Conservation (phyloP, 208 protist species). For the Wallacemonas sp. region DNA sequence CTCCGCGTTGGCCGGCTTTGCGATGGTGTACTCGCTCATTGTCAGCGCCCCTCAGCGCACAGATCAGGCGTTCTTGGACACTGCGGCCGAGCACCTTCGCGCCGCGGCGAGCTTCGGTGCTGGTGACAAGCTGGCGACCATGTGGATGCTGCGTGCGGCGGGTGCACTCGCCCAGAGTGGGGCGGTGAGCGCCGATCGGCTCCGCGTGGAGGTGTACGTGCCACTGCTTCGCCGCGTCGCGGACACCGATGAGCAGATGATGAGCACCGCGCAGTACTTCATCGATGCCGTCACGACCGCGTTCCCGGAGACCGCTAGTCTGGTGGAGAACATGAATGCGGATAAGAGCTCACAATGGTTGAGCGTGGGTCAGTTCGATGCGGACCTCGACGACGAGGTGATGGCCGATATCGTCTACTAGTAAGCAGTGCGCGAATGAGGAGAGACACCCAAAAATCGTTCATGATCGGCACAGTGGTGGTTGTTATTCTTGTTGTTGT, state of each 20-base stretch:
- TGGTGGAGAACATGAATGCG: constrained; percentile 41
- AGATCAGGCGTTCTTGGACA: constrained; percentile 58
- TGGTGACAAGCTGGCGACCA: constrained; percentile 67
- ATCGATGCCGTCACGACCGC: constrained; percentile 48
- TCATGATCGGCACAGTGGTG: neutral
- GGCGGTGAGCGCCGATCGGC: constrained; percentile 26
- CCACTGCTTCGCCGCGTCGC: constrained; percentile 63
- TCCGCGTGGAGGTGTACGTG: constrained; percentile 60
- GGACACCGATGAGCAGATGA: constrained; percentile 60
- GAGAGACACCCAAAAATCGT: neutral
- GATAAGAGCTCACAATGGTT: constrained; percentile 69
- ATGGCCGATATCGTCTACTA: constrained; percentile 75
- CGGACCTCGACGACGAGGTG: constrained; percentile 87
- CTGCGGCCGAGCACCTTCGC: constrained; percentile 54
- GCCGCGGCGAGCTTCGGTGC: constrained; percentile 53
- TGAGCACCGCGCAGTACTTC: constrained; percentile 86
- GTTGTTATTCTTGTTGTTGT: neutral
- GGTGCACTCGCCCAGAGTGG: constrained; percentile 69
- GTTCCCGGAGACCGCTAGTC: constrained; percentile 30
- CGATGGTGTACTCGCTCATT: constrained; percentile 72
- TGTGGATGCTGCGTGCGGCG: constrained; percentile 83
- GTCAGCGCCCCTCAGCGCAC: constrained; percentile 49
- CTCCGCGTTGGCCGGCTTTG: constrained; percentile 71
- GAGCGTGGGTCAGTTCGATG: constrained; percentile 70
- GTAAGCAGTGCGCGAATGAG: neutral